Evolutionary conservation across 768 basidiomycete genomes (phyloP).

Genomic region (Atractiella rhizophila): DNA sequence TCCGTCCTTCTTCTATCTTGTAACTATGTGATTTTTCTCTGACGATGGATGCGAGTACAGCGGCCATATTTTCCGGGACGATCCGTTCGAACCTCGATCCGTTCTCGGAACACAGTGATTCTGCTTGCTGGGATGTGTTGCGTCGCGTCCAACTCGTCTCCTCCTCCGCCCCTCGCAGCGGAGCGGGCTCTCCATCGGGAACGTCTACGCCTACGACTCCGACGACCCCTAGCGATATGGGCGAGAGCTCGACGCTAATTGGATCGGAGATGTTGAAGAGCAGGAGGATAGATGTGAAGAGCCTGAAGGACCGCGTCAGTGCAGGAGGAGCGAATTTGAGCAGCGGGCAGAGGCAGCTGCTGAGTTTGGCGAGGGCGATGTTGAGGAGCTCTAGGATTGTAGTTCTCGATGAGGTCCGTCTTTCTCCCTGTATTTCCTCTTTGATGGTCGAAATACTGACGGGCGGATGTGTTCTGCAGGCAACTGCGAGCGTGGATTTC

Average conservation of each 20-base stretch:
- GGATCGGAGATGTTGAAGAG: neutral
- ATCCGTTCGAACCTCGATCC: conserved; percentile 48
- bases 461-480: conserved; percentile 26
- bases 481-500: conserved; percentile 16
- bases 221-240: no score
- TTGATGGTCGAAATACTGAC: conserved; percentile 21
- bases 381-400: conserved; percentile 13
- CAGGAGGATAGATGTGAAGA: conserved; percentile 5
- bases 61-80: conserved; percentile 48
- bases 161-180: no score
- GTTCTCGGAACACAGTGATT: conserved; percentile 19
- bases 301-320: conserved; percentile 20
- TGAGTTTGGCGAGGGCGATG: conserved; percentile 5
- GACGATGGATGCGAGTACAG: conserved; percentile 51
- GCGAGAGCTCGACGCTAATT: no score
- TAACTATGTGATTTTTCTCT: conserved; percentile 15
- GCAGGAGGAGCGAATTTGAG: conserved; percentile 22
- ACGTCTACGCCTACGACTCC: no score
- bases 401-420: conserved; percentile 14
- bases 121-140: conserved; percentile 16
- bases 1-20: neutral
- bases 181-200: no score
- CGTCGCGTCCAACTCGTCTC: conserved; percentile 15
- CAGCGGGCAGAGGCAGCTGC: conserved; percentile 12
- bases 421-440: conserved; percentile 14